Conservation (phyloP, 169 alveolate genomes). For the Plasmodium cynomolgi region DNA sequence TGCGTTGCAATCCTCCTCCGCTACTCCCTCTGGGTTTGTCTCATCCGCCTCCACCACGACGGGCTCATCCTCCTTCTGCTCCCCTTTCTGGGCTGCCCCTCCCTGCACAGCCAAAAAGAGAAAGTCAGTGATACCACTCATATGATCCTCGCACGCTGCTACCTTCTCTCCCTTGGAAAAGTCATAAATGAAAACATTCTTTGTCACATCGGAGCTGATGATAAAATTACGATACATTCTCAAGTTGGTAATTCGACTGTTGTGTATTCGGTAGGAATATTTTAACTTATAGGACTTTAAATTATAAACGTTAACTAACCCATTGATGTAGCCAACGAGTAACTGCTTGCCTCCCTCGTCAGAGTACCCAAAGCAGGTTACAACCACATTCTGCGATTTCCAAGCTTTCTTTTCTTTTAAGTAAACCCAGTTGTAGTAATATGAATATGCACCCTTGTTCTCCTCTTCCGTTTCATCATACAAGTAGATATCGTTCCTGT, state of each 20-base stretch:
- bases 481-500: conserved; percentile 34
- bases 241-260: conserved; percentile 57
- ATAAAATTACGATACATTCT: conserved; percentile 58
- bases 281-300: conserved; percentile 27
- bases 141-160: conserved; percentile 51
- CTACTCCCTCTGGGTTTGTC: background rate
- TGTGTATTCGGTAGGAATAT: conserved; percentile 60
- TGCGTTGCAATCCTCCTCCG: background rate
- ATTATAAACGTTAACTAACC: conserved; percentile 53
- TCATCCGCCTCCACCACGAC: background rate
- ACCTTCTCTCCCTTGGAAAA: conserved; percentile 9
- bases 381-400: conserved; percentile 35
- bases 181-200: conserved; percentile 58
- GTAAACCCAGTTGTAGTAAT: conserved; percentile 58
- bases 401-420: conserved; percentile 38
- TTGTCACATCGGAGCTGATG: conserved; percentile 60
- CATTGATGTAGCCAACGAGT: conserved; percentile 65
- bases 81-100: background rate
- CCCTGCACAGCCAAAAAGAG: conserved; percentile 36
- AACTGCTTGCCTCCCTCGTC: conserved; percentile 10
- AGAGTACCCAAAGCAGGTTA: conserved; percentile 49
- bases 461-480: conserved; percentile 41
- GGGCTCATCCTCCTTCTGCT: background rate
- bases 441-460: conserved; percentile 22
- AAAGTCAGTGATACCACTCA: conserved; percentile 59